Evolutionary conservation across 78 protist genomes (phyloP).

Genomic region (Capsaspora owczarzaki): DNA sequence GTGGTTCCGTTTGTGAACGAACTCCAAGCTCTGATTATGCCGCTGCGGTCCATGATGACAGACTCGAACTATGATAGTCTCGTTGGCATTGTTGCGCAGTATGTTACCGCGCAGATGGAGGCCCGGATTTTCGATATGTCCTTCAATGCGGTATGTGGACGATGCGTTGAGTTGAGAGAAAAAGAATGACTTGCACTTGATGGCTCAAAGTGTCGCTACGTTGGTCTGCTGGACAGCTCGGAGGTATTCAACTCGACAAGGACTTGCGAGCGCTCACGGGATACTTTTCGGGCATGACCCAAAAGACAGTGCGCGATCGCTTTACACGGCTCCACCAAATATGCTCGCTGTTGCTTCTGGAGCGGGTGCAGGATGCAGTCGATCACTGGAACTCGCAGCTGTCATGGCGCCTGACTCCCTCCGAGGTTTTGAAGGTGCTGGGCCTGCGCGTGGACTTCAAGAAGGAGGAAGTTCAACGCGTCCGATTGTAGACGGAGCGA

Average conservation of each 20-base stretch:
- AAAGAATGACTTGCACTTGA: no score
- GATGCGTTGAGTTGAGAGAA: no score
- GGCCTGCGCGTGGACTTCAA: no score
- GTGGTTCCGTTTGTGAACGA: neutral
- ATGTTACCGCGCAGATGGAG: neutral
- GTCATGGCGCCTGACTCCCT: no score
- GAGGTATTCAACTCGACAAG: constrained; percentile 31
- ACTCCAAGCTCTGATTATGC: neutral
- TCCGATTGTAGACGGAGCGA: no score
- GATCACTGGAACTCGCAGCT: no score
- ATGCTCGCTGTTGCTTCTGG: neutral
- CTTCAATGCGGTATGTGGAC: neutral
- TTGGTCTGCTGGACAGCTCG: neutral
- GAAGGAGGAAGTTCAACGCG: no score
- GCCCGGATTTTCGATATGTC: neutral
- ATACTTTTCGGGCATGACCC: constrained; percentile 16
- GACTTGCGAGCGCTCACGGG: constrained; percentile 14
- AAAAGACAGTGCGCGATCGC: constrained; percentile 26
- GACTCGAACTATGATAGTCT: neutral
- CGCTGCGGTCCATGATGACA: neutral
- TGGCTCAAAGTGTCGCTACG: no score
- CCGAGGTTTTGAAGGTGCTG: no score
- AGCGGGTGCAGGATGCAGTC: neutral
- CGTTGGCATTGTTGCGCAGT: neutral
- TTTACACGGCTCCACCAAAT: constrained; percentile 17